A percentile compares a stretch with the other conserved stretches of the same genome.
Evolutionary conservation across 176 grass and related monocot genomes (phyloP).

Genomic region (Puccinellia tenuiflora): DNA sequence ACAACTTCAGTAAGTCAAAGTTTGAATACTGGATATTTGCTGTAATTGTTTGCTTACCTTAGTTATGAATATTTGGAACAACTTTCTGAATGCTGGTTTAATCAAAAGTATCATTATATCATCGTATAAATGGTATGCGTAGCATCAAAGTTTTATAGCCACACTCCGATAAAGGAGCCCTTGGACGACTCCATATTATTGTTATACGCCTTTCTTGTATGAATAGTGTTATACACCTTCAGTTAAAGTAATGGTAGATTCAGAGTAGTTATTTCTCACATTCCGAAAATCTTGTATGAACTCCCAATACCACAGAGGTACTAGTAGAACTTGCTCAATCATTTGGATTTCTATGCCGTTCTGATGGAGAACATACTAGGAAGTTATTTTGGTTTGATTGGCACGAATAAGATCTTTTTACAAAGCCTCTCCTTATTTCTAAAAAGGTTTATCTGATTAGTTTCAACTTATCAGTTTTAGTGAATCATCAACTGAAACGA

Average conservation of each 20-base stretch:
- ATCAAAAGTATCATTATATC: background rate
- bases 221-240: background rate
- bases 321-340: background rate
- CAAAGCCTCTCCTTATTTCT: background rate
- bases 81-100: background rate
- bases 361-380: background rate
- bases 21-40: background rate
- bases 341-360: slow-evolving; percentile 1
- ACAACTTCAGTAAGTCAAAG: background rate
- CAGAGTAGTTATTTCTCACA: background rate
- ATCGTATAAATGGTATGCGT: background rate
- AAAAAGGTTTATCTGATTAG: background rate
- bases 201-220: background rate
- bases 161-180: background rate
- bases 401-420: background rate
- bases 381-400: background rate
- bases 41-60: background rate
- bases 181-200: background rate
- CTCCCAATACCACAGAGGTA: background rate
- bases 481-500: background rate
- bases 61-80: background rate
- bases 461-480: background rate
- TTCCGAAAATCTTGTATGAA: background rate
- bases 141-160: slow-evolving; percentile 5
- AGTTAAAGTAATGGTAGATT: slow-evolving; percentile 5